Conservation (phyloP, 148 eudicot genomes). For the Chenopodium berlandieri region DNA sequence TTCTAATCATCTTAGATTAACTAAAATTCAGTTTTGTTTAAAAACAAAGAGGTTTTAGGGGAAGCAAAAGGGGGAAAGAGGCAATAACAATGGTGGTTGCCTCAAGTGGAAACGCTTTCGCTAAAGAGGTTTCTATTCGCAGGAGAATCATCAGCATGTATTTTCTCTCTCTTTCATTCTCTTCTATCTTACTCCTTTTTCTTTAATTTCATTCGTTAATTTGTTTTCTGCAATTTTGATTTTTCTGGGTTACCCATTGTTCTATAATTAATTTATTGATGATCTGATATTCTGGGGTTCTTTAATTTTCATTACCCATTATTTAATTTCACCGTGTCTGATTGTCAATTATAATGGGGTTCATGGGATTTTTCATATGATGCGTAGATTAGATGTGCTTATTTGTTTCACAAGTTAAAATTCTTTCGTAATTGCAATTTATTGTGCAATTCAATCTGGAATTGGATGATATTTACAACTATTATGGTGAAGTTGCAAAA, state of each 20-base stretch:
- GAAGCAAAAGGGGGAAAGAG: background rate
- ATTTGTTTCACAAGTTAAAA: background rate
- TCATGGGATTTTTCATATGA: background rate
- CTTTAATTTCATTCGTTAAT: background rate
- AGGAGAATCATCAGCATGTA: constrained; percentile 65
- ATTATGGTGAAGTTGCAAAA: background rate
- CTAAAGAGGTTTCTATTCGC: constrained; percentile 69
- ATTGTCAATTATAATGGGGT: background rate
- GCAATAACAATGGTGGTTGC: constrained; percentile 55
- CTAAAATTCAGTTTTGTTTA: background rate
- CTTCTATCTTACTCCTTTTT: background rate
- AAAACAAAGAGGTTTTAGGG: background rate
- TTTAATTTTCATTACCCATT: background rate
- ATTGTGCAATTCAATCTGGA: background rate
- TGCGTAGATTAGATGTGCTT: background rate
- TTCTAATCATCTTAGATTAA: too few species aligned
- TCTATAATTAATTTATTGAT: background rate
- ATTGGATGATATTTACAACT: background rate
- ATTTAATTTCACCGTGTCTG: background rate
- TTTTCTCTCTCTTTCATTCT: constrained; percentile 6
- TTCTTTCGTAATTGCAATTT: too few species aligned
- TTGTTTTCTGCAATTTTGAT: background rate
- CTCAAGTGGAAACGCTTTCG: constrained; percentile 43
- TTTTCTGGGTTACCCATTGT: background rate
- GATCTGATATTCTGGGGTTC: background rate